Evolutionary conservation across 169 alveolate species (phyloP).

Genomic region (Haemoproteus tartakovskyi): DNA sequence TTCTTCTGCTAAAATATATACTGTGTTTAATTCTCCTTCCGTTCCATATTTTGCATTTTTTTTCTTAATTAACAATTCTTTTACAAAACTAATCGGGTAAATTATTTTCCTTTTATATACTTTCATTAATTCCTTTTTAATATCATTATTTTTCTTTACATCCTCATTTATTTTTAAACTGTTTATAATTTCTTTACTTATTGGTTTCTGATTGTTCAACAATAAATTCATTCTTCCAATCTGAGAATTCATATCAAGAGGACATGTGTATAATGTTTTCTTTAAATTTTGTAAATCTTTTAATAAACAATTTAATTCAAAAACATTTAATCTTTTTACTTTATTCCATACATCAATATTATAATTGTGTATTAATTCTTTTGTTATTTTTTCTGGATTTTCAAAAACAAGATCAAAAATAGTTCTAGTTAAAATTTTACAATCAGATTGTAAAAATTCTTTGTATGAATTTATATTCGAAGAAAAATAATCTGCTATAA

Average conservation of each 20-base stretch:
- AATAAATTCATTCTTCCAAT: constrained; percentile 47
- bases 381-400: constrained; percentile 24
- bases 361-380: constrained; percentile 23
- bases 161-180: constrained; percentile 7
- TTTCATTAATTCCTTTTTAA: constrained; percentile 36
- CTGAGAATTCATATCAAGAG: constrained; percentile 3
- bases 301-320: constrained; percentile 48
- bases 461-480: constrained; percentile 54
- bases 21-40: constrained; percentile 10
- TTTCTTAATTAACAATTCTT: constrained; percentile 26
- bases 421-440: constrained; percentile 13
- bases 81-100: constrained; percentile 41
- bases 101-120: constrained; percentile 10
- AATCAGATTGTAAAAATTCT: constrained; percentile 41
- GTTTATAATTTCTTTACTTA: constrained; percentile 24
- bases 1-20: constrained; percentile 54
- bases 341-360: constrained; percentile 19
- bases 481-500: constrained; percentile 42
- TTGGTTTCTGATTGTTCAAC: constrained; percentile 52
- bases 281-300: constrained; percentile 52
- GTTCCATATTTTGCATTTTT: constrained; percentile 1
- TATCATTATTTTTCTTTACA: too few species aligned
- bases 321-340: constrained; percentile 7
- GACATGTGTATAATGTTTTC: constrained; percentile 18
- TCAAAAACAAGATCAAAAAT: constrained; percentile 41